Evolutionary conservation across 2,329 filamentous ascomycete genomes (phyloP), one percentile per base, ranked within the genome.

Genomic region (Trematosphaeria pertusa): DNA sequence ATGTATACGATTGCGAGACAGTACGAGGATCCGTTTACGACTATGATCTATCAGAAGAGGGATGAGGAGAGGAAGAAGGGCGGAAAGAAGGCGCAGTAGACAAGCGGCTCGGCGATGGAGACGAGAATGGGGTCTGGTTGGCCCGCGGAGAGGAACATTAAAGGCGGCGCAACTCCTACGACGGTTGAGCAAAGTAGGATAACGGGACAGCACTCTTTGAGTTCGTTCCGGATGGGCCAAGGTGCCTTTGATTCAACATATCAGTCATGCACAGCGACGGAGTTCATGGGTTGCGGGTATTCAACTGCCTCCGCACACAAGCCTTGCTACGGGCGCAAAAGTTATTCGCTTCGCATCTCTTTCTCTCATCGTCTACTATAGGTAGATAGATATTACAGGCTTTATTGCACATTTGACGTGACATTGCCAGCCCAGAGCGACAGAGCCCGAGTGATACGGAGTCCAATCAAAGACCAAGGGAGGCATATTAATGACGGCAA

Each of bases 1-100:
- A 84, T 91, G 46, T 97, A 97, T 74, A 78, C 86, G 67, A 74
- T 96, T 52, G 93, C 93, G 9, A 79, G 96, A 67, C 79, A 79
- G 62, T 96, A 86, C 76, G 93, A 97, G 79, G 93, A 97, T 73
- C 93, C 93, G 4, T 99, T 97, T 75, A 99, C 94, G 5, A 84
- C 85, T 3, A 89, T 83, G 57, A 99, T 99, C 67, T 99, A 97
- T 73, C 88, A 87, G 58, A 95, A 94, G 84, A 82, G 89, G 50
- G 88, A 91, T 46, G 67, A 73, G 57, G 75, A 78, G 65, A 73
- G 73, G 61, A 71, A 71, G 64, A 74, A 75, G 62, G 64, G 42
- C 14, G 35, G n/a, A n/a, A 71, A 71, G 64, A 74, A 75, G 62
- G 48, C 8, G 11, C 34, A 33, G 34, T 37, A 37, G 17, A n/a